These are phyloP conservation scores for Globisporangium lucens DNA, from an alignment of 352 stramenopile genomes.

Conservation along the genomic window DNA sequence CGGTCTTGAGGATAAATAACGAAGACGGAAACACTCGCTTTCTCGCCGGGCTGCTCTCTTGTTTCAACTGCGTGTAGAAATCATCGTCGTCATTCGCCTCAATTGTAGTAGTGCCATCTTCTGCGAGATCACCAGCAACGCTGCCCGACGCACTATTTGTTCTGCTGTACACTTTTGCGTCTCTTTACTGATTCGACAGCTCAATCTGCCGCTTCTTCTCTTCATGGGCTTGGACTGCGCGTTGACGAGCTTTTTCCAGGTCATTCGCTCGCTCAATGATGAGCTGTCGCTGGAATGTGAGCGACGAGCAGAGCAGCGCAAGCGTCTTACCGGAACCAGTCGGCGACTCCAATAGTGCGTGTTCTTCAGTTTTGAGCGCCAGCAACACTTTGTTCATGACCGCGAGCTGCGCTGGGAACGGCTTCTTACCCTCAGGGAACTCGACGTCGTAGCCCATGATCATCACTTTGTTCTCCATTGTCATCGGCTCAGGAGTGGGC, in stretches of 20 bases:
- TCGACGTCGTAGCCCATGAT: slow-evolving; percentile 85
- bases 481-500: not conserved
- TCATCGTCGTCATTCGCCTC: slow-evolving; percentile 11
- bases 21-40: slow-evolving; percentile 8
- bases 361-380: slow-evolving; percentile 73
- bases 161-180: slow-evolving; percentile 4
- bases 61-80: not conserved
- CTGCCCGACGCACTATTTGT: not conserved
- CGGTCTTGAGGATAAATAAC: not conserved
- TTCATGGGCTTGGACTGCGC: slow-evolving; percentile 3
- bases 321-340: slow-evolving; percentile 85
- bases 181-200: slow-evolving; percentile 4
- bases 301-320: slow-evolving; percentile 74
- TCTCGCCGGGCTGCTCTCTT: not conserved
- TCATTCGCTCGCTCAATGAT: slow-evolving; percentile 31
- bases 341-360: slow-evolving; percentile 82
- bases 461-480: slow-evolving; percentile 33
- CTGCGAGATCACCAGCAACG: not conserved
- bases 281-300: slow-evolving; percentile 74
- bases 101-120: too few relatives aligned
- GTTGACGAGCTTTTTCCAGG: slow-evolving; percentile 21
- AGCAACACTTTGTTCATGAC: slow-evolving; percentile 86
- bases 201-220: slow-evolving; percentile 15
- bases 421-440: slow-evolving; percentile 74
- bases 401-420: slow-evolving; percentile 80